phyloP scores from a whole-genome alignment of 1,284 basidiomycete species.

The Inonotus obliquus region DNA sequence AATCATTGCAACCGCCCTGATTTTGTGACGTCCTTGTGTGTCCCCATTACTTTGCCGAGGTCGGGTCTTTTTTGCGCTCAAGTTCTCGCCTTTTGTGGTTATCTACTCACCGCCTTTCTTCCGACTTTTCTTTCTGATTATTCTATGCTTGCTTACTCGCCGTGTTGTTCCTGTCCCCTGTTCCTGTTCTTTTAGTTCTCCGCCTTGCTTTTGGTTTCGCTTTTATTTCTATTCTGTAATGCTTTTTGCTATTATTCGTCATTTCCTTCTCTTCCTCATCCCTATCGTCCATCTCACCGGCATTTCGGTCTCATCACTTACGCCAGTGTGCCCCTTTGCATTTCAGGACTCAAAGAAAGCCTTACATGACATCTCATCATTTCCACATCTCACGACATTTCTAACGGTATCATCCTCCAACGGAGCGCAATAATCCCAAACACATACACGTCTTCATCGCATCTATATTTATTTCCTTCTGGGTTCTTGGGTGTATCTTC shows the following conservation, averaged over 20 bases:
- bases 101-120: not conserved
- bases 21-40: not conserved
- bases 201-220: not conserved
- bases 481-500: too few species aligned
- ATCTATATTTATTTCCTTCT: too few species aligned
- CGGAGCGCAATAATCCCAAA: too few species aligned
- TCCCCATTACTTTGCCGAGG: not conserved
- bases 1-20: not conserved
- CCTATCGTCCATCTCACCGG: not conserved
- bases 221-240: too few species aligned
- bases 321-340: not conserved
- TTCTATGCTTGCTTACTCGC: not conserved
- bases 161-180: not conserved
- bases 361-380: not conserved
- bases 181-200: not conserved
- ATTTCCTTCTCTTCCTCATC: not conserved
- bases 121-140: not conserved
- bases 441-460: too few species aligned
- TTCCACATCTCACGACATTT: too few species aligned
- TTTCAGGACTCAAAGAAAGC: not conserved
- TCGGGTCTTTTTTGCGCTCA: not conserved
- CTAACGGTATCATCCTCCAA: too few species aligned
- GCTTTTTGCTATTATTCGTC: not conserved
- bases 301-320: not conserved
- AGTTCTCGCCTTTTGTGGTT: not conserved